Conservation (phyloP, 768 basidiomycete genomes). For the Boletus sp. region DNA sequence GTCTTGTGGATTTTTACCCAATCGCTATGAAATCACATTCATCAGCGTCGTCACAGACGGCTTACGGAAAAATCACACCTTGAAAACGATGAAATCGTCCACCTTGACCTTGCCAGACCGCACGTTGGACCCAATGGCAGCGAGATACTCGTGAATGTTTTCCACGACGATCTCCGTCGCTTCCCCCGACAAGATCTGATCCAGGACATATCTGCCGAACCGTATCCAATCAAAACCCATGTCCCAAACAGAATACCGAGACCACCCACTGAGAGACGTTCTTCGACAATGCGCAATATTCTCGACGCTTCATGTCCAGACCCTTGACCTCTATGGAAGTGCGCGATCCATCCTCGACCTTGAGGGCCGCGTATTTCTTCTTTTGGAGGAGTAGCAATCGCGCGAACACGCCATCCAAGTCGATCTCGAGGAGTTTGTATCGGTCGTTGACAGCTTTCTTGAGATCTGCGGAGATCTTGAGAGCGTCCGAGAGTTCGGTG, state of each 20-base stretch:
- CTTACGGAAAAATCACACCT: conserved; percentile 48
- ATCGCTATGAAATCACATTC: conserved; percentile 51
- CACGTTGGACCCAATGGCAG: conserved; percentile 72
- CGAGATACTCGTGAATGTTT: conserved; percentile 89
- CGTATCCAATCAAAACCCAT: conserved; percentile 1
- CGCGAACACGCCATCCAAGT: conserved; percentile 92
- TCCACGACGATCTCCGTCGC: conserved; percentile 86
- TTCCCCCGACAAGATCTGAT: conserved; percentile 89
- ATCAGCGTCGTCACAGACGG: background rate
- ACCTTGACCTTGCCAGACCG: conserved; percentile 72
- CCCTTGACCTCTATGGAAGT: conserved; percentile 92
- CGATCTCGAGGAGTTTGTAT: conserved; percentile 94
- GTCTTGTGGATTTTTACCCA: conserved; percentile 95
- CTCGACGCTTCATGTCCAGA: conserved; percentile 97
- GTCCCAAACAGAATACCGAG: background rate
- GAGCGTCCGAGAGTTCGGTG: conserved; percentile 81
- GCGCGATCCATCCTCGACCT: conserved; percentile 79
- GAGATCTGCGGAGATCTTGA: conserved; percentile 88
- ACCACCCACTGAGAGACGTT: conserved; percentile 80
- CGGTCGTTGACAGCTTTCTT: conserved; percentile 96
- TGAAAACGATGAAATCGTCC: conserved; percentile 95
- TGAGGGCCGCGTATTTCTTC: conserved; percentile 98
- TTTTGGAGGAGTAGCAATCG: conserved; percentile 91
- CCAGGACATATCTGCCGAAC: conserved; percentile 73
- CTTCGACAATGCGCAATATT: conserved; percentile 91